A percentile compares a stretch with the other conserved stretches of the same genome.
Evolutionary conservation across 257 asterid genomes (phyloP).

Genomic region (Cordia subcordata): DNA sequence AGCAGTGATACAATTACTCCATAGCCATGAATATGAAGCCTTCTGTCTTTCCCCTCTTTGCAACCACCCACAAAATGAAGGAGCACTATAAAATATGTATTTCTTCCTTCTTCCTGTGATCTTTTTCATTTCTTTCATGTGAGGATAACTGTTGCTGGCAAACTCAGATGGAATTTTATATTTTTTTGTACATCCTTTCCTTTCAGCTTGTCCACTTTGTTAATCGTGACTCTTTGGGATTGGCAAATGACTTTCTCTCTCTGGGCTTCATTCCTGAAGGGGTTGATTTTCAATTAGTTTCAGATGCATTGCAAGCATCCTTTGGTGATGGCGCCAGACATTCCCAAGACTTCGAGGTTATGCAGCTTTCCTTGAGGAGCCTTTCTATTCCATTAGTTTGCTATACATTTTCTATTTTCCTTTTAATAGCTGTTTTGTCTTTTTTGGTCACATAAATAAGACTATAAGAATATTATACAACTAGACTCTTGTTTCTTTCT

Average conservation of each 20-base stretch:
- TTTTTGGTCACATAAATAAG: too few species aligned
- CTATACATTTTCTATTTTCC: not conserved
- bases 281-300: constrained; percentile 57
- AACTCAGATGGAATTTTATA: too few species aligned
- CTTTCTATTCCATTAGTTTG: not conserved
- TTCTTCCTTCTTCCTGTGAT: too few species aligned
- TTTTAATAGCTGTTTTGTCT: not conserved
- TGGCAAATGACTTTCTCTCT: constrained; percentile 91
- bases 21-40: too few species aligned
- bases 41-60: too few species aligned
- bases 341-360: constrained; percentile 95
- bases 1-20: too few species aligned
- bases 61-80: too few species aligned
- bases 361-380: not conserved
- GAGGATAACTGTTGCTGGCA: too few species aligned
- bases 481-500: not conserved
- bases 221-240: constrained; percentile 85
- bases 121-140: too few species aligned
- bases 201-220: constrained; percentile 96
- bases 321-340: constrained; percentile 75
- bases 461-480: too few species aligned
- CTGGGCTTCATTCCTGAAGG: constrained; percentile 97
- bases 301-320: constrained; percentile 82
- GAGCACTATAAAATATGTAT: too few species aligned
- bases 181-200: not conserved